phyloP scores from a whole-genome alignment of 768 basidiomycete genomes.

The Mycena haematopus region DNA sequence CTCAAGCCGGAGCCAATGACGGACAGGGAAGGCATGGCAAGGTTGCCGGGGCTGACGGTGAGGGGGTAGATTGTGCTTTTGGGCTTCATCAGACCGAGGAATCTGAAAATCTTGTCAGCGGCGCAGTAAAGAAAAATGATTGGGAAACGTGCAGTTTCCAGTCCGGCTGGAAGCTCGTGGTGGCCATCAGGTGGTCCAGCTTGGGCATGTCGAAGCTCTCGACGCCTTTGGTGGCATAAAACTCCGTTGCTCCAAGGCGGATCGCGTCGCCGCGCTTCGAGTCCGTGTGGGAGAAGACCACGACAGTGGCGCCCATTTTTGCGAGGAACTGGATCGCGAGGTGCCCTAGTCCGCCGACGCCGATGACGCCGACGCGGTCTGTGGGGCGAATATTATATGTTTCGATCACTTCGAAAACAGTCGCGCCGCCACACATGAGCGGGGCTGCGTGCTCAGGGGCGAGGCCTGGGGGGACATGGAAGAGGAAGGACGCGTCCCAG shows the following conservation, averaged over 20 bases:
- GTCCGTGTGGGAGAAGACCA: slow-evolving; percentile 43
- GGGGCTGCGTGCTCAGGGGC: slow-evolving; percentile 41
- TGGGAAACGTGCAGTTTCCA: slow-evolving; percentile 22
- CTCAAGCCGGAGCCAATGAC: slow-evolving; percentile 11
- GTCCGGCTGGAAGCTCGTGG: slow-evolving; percentile 29
- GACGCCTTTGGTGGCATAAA: slow-evolving; percentile 38
- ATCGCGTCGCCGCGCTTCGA: slow-evolving; percentile 40
- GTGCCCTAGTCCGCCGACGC: slow-evolving; percentile 45
- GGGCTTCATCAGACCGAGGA: slow-evolving; percentile 16
- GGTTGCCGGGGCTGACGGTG: neutral
- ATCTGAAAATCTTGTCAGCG: neutral
- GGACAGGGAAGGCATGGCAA: neutral
- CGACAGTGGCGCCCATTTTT: slow-evolving; percentile 48
- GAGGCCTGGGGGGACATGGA: slow-evolving; percentile 40
- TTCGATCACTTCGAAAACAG: slow-evolving; percentile 16
- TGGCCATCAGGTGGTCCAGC: slow-evolving; percentile 40
- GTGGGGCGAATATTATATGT: slow-evolving; percentile 16
- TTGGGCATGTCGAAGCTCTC: slow-evolving; percentile 35
- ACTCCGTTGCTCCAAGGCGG: slow-evolving; percentile 42
- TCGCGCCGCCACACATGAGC: slow-evolving; percentile 35
- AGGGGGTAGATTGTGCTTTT: slow-evolving; percentile 9
- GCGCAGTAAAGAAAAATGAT: too few species aligned
- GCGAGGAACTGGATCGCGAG: slow-evolving; percentile 46
- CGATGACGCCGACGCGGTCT: slow-evolving; percentile 37
- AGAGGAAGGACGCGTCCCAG: slow-evolving; percentile 43